These are phyloP conservation scores for Neofusicoccum umdonicola DNA, from an alignment of 2,329 filamentous ascomycete genomes.

Conservation along the genomic window DNA sequence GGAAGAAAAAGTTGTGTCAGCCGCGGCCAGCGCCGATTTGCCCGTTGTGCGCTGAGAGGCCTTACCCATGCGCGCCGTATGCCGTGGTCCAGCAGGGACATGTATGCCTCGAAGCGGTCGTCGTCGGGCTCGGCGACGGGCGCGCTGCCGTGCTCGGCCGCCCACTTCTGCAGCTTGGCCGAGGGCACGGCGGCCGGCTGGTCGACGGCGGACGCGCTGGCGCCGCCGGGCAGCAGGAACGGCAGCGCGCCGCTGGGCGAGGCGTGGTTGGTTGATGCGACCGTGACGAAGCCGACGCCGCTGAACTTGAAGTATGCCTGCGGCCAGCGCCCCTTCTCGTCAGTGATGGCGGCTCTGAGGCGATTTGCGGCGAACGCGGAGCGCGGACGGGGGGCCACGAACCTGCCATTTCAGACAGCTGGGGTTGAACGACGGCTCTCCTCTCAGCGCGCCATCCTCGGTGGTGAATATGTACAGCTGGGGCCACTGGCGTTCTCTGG, in stretches of 20 bases:
- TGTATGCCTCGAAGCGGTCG: constrained; percentile 69
- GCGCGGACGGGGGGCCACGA: neutral
- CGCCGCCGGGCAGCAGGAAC: constrained; percentile 66
- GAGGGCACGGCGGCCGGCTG: constrained; percentile 53
- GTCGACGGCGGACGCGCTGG: constrained; percentile 26
- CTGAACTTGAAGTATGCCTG: constrained; percentile 82
- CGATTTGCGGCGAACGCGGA: too few relatives aligned
- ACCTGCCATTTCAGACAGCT: constrained; percentile 97
- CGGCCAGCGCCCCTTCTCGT: neutral
- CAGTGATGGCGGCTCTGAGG: neutral
- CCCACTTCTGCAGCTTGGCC: constrained; percentile 68
- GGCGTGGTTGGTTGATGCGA: constrained; percentile 85
- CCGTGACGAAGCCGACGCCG: constrained; percentile 63
- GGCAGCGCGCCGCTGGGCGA: constrained; percentile 86
- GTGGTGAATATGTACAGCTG: constrained; percentile 76
- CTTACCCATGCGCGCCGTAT: constrained; percentile 84
- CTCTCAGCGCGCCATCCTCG: constrained; percentile 58
- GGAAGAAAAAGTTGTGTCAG: too few relatives aligned
- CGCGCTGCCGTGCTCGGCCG: constrained; percentile 44
- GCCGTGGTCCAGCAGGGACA: constrained; percentile 70
- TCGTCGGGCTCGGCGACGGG: constrained; percentile 48
- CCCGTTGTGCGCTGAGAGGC: constrained; percentile 6
- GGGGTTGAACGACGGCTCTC: constrained; percentile 81
- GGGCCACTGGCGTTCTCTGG: constrained; percentile 47
- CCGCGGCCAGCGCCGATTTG: neutral